Evolutionary conservation across 2,329 filamentous ascomycete species (phyloP), one percentile per base, ranked within the genome.

Genomic region (Rachicladosporium sp.): DNA sequence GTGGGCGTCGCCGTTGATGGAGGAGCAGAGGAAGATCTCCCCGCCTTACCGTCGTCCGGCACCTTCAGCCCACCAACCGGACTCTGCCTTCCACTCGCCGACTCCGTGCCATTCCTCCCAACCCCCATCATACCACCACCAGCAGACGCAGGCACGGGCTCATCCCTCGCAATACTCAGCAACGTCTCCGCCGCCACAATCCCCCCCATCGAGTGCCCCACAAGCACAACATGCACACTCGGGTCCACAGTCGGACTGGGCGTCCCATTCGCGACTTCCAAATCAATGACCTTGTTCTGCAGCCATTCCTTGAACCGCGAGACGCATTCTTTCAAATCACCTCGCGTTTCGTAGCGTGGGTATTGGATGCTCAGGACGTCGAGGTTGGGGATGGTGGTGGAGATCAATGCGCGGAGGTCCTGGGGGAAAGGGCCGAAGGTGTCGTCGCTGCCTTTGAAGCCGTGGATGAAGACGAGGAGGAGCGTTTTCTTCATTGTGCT

Each of bases 181-280:
- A 89, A 70, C 10, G 86, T 82, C 57, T 96, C 91, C 27, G 87
- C 89, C 8, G 86, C 89, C 35, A 96, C 87, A 52, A 96, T 95
- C 51, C 91, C 91, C 82, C 78, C 58, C 76, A 80, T 95, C 6
- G 82, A 88, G 60, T 95, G 88, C 15, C 88, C 88, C 42, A 93
- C 67, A 10, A 95, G 73, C 35, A 94, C 72, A 21, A 82, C 81
- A 53, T 78, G 80, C 12, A 94, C 85, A 0, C 81, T 86, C 4
- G 87, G 86, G 45, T 93, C 85, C 46, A 93, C 73, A 1, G 84
- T 93, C 1, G 88, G 88, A 4, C 82, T 88, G 1, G 83, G 75
- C 1, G 86, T 89, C 34, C 72, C 71, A 50, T 83, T 82, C 21
- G 73, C 78, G 42, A 95, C 88, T 63, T 98, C 89, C 53, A 95